Evolutionary conservation across 345 rosid genomes (phyloP), one percentile per base, ranked within the genome.

Genomic region (Citrus maxima): DNA sequence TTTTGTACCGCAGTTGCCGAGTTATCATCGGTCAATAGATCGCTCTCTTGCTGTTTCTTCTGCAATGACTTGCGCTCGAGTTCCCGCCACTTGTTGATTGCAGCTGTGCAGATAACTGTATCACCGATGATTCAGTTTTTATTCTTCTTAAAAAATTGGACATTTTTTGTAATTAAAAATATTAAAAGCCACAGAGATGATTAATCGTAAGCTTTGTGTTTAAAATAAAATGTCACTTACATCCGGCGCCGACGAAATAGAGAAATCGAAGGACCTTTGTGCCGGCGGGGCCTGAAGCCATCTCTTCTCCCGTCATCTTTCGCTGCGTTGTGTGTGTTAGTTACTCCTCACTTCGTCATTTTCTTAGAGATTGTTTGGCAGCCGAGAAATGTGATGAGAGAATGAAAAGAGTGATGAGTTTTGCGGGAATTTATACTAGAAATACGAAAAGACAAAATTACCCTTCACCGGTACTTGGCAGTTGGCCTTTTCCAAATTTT

Each of bases 21-120:
- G 40, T 89, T 77, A 51, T 63, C 63, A 13, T 82, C 82, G 9
- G 80, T 61, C 67, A 85, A 58, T 19, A 80, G 75, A 78, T 7
- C 65, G 25, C 21, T 82, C 22, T 75, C 73, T 76, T 76, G 84
- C 75, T 85, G 77, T 67, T 82, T 86, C 70, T 87, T 82, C 76
- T 81, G 85, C 22, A 82, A 34, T 74, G 93, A 80, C 38, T 89
- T 90, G 25, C 79, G 80, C 86, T 92, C 95, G 65, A 88, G 72
- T 76, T 92, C 92, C 79, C 88, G 85, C 93, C 95, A 93, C 77
- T 88, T 92, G 81, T 92, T 90, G 84, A 89, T 89, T 60, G 89
- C 97, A 5, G 77, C 77, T 7, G 90, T 69, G 79, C 87, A 86
- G 32, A 93, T 79, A 80, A 93, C 97, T 90, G 84, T 67, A 42